Evolutionary conservation across 2,329 filamentous ascomycete species (phyloP).

Genomic region (Cercospora sp.): DNA sequence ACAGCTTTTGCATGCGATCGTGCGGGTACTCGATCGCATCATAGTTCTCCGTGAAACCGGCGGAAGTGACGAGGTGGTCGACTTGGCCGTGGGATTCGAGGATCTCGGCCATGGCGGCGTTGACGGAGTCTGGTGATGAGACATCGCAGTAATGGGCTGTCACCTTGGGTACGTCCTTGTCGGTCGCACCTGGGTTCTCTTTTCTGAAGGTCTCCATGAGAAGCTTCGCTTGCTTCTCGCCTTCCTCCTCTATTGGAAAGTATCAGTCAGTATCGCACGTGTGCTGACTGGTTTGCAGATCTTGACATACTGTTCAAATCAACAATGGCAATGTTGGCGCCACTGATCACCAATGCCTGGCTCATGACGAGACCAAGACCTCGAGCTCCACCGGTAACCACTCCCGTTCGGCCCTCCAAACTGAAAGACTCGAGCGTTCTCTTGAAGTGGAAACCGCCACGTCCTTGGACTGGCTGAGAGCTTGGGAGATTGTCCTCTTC

Average conservation of each 20-base stretch:
- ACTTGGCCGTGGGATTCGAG: constrained; percentile 73
- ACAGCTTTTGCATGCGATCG: constrained; percentile 88
- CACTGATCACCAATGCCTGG: constrained; percentile 84
- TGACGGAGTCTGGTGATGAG: constrained; percentile 75
- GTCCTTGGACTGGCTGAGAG: constrained; percentile 69
- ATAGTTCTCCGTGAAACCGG: constrained; percentile 95
- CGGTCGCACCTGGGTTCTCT: constrained; percentile 74
- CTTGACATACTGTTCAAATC: constrained; percentile 74
- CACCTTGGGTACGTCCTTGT: constrained; percentile 67
- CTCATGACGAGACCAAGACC: constrained; percentile 91
- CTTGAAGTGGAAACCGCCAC: constrained; percentile 79
- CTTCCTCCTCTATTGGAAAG: constrained; percentile 70
- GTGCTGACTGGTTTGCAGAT: too few relatives aligned
- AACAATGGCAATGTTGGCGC: constrained; percentile 86
- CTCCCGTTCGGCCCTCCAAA: constrained; percentile 75
- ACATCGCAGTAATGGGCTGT: constrained; percentile 92
- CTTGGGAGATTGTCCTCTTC: constrained; percentile 74
- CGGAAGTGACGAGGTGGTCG: constrained; percentile 91
- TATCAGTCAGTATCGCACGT: background rate
- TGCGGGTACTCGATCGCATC: constrained; percentile 88
- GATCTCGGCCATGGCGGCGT: constrained; percentile 69
- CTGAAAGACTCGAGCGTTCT: constrained; percentile 84
- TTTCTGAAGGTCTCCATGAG: constrained; percentile 74
- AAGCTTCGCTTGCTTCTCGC: constrained; percentile 70
- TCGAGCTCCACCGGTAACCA: constrained; percentile 88